Conservation (phyloP, 495 filamentous ascomycete genomes). For the Aspergillus egyptiacus region DNA sequence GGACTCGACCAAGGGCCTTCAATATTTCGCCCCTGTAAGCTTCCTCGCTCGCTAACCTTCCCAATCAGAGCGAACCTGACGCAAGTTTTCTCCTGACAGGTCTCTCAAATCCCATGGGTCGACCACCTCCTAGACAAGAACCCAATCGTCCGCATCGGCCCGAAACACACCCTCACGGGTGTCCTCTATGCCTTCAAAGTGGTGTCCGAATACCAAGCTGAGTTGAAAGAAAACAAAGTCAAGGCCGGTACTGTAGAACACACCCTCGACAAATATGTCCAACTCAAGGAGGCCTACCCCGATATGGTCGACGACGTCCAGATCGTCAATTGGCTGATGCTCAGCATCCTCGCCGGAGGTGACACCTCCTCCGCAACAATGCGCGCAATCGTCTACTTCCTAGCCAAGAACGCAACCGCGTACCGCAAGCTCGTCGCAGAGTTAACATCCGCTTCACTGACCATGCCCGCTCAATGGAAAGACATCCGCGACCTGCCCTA, state of each 20-base stretch:
- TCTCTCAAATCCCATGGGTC: slow-evolving; percentile 41
- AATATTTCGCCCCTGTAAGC: slow-evolving; percentile 31
- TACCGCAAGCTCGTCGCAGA: slow-evolving; percentile 28
- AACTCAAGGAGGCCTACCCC: slow-evolving; percentile 25
- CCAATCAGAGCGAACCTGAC: neutral
- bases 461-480: slow-evolving; percentile 32
- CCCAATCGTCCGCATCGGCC: slow-evolving; percentile 29
- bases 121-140: slow-evolving; percentile 57
- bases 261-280: slow-evolving; percentile 30
- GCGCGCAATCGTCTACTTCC: slow-evolving; percentile 35
- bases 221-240: slow-evolving; percentile 20
- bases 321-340: slow-evolving; percentile 32
- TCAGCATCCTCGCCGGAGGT: slow-evolving; percentile 39
- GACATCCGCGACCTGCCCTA: slow-evolving; percentile 47
- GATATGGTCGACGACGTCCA: slow-evolving; percentile 25
- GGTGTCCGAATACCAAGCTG: slow-evolving; percentile 16
- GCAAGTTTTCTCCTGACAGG: neutral
- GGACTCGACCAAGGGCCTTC: slow-evolving; percentile 22
- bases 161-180: slow-evolving; percentile 19
- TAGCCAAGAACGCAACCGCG: slow-evolving; percentile 28
- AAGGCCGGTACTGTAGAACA: slow-evolving; percentile 7
- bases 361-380: slow-evolving; percentile 37
- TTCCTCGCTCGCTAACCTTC: neutral
- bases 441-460: slow-evolving; percentile 14
- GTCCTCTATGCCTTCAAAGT: slow-evolving; percentile 23